Evolutionary conservation across 1,139 yeast species (phyloP).

Genomic region (Taphrina deformans): DNA sequence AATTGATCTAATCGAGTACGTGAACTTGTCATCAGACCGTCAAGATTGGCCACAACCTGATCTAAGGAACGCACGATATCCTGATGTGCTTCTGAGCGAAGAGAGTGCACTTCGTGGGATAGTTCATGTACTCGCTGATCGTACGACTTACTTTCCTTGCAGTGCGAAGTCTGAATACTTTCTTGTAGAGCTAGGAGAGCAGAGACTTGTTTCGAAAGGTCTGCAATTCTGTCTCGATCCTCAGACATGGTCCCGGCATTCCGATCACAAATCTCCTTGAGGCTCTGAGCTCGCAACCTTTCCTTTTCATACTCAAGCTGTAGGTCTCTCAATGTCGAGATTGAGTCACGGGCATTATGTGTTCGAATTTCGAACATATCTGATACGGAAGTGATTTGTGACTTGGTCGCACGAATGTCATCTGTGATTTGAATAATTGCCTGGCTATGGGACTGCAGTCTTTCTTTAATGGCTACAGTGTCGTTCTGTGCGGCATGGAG

Average conservation of each 20-base stretch:
- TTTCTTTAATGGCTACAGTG: background rate
- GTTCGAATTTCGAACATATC: background rate
- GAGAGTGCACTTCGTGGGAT: background rate
- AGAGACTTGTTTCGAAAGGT: background rate
- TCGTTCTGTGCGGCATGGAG: background rate
- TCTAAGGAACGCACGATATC: background rate
- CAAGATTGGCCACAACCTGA: background rate
- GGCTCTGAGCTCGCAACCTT: background rate
- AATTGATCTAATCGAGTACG: background rate
- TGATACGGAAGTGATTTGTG: background rate
- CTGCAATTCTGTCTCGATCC: constrained; percentile 7
- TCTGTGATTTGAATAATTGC: background rate
- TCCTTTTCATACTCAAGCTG: constrained; percentile 1
- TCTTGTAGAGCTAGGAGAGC: background rate
- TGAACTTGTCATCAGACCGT: background rate
- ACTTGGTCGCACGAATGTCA: background rate
- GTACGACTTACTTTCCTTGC: background rate
- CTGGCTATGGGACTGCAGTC: background rate
- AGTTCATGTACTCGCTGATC: background rate
- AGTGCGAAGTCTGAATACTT: background rate
- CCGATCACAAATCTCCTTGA: background rate
- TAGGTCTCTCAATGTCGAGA: background rate
- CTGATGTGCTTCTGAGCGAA: background rate
- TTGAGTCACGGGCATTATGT: background rate
- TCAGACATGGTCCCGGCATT: constrained; percentile 18